Evolutionary conservation across 148 eudicot genomes (phyloP).

Genomic region (Agrostemma githago): DNA sequence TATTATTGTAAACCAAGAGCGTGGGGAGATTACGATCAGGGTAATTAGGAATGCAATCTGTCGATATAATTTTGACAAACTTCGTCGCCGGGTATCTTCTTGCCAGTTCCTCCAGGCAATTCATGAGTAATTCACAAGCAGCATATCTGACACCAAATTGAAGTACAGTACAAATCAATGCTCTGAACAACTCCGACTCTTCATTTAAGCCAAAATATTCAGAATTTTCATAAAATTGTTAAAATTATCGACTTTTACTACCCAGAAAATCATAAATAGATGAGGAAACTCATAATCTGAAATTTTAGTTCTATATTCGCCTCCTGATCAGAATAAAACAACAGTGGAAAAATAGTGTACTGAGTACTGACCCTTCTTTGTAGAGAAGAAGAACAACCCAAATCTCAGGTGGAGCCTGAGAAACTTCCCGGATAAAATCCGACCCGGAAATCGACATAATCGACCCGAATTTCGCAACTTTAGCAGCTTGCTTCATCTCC

Average conservation of each 20-base stretch:
- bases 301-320: no score
- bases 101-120: constrained; percentile 68
- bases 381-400: constrained; percentile 89
- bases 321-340: no score
- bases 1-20: constrained; percentile 77
- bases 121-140: constrained; percentile 64
- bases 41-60: constrained; percentile 95
- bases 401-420: constrained; percentile 79
- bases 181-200: no score
- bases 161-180: background rate
- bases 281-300: background rate
- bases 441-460: constrained; percentile 78
- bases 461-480: constrained; percentile 73
- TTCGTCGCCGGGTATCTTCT: constrained; percentile 79
- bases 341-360: no score
- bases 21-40: constrained; percentile 96
- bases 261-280: background rate
- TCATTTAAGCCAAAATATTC: no score
- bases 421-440: constrained; percentile 90
- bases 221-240: no score
- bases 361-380: constrained; percentile 88
- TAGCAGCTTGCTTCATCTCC: constrained; percentile 67
- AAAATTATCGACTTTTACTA: no score
- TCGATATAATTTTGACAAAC: constrained; percentile 89
- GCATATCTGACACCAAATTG: constrained; percentile 38